phyloP scores from a whole-genome alignment of 106 monocot genomes.

The Chionographis japonica region DNA sequence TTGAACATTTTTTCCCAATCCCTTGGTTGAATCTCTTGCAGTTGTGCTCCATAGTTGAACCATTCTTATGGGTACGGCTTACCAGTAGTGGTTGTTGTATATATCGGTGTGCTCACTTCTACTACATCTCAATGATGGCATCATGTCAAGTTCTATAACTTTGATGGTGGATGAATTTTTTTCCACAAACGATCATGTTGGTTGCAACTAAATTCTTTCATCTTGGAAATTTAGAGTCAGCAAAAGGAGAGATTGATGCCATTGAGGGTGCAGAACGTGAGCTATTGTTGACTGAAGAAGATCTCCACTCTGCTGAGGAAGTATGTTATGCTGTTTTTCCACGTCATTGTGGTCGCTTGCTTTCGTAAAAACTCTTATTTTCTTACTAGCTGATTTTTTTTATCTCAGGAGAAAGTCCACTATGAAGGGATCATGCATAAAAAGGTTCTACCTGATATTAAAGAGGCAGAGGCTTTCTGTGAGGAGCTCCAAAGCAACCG shows the following conservation, averaged over 20 bases:
- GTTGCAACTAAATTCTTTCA: background rate
- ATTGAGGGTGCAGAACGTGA: conserved; percentile 68
- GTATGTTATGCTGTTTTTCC: conserved; percentile 22
- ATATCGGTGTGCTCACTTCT: too few species aligned
- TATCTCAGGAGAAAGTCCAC: conserved; percentile 60
- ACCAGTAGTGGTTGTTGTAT: too few species aligned
- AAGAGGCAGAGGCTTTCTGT: conserved; percentile 54
- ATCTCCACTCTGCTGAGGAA: conserved; percentile 49
- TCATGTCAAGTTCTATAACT: too few species aligned
- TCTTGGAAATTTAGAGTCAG: conserved; percentile 44
- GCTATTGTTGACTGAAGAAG: conserved; percentile 55
- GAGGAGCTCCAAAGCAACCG: conserved; percentile 53
- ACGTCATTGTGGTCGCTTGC: background rate
- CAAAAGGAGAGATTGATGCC: conserved; percentile 67
- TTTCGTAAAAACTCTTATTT: background rate
- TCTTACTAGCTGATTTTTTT: background rate
- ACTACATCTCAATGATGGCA: too few species aligned
- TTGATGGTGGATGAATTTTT: too few species aligned
- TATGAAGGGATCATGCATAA: conserved; percentile 87
- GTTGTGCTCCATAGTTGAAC: too few species aligned
- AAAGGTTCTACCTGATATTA: conserved; percentile 80
- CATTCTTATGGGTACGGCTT: too few species aligned
- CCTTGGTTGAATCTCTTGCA: too few species aligned
- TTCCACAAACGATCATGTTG: too few species aligned
- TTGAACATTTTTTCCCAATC: too few species aligned